A percentile compares a stretch with the other conserved stretches of the same genome.
Conservation (phyloP, 78 protist genomes). For the Trichosphaerium sp. region DNA sequence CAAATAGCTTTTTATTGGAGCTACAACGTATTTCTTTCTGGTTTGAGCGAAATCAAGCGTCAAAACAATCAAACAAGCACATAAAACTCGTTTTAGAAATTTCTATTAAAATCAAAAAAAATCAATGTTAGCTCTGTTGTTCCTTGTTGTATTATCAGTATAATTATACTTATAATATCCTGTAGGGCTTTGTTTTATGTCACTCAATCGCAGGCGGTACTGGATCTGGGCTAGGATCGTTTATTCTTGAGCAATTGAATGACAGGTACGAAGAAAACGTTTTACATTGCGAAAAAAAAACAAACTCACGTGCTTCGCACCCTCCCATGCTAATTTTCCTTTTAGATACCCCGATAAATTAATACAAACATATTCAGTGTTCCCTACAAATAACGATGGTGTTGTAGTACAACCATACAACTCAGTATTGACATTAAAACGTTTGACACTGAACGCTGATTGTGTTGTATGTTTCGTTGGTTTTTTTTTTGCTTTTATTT, state of each 20-base stretch:
- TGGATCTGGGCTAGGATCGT: conserved; percentile 96
- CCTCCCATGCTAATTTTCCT: too few relatives aligned
- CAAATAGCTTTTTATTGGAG: not conserved
- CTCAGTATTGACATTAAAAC: conserved; percentile 84
- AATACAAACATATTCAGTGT: conserved; percentile 95
- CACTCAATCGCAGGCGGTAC: conserved; percentile 99
- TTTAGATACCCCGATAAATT: conserved; percentile 95
- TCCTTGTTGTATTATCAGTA: too few relatives aligned
- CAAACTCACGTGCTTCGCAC: too few relatives aligned
- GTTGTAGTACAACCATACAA: conserved; percentile 98
- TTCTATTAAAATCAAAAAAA: not conserved
- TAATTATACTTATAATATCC: not conserved
- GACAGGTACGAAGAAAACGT: too few relatives aligned
- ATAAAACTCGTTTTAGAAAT: not conserved
- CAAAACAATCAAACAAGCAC: not conserved
- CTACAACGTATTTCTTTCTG: not conserved
- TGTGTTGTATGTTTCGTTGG: conserved; percentile 51
- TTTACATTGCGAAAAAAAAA: too few relatives aligned
- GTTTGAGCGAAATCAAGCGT: not conserved
- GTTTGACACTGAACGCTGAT: conserved; percentile 88
- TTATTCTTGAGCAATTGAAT: conserved; percentile 77
- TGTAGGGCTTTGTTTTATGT: conserved; percentile 79
- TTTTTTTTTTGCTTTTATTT: not conserved
- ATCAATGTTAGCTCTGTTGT: too few relatives aligned
- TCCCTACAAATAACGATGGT: conserved; percentile 76